These are phyloP conservation scores for Stenogyne calaminthoides DNA, from an alignment of 305 asterid species.

Conservation along the genomic window DNA sequence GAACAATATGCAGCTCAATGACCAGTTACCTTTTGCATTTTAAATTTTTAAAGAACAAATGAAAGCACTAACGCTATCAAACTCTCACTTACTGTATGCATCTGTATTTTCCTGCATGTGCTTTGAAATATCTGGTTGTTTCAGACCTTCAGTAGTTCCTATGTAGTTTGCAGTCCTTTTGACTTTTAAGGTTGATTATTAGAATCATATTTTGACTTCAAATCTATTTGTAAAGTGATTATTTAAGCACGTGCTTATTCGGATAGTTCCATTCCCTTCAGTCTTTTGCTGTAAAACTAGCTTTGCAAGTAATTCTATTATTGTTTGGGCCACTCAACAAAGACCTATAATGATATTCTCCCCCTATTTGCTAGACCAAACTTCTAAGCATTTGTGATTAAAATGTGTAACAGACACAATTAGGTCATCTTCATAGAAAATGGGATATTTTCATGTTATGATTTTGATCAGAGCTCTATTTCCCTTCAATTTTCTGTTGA, in stretches of 20 bases:
- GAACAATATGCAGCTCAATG: not conserved
- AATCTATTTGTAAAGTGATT: not conserved
- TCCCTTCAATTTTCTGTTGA: slow-evolving; percentile 26
- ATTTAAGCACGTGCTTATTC: not conserved
- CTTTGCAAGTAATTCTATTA: not conserved
- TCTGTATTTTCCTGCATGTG: not conserved
- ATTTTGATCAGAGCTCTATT: slow-evolving; percentile 5
- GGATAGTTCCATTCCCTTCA: not conserved
- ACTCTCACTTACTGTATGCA: not conserved
- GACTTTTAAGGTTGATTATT: not conserved
- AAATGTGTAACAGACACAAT: slow-evolving; percentile 8
- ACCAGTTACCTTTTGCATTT: not conserved
- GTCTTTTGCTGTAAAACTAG: not conserved
- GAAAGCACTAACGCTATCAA: not conserved
- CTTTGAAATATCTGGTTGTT: not conserved
- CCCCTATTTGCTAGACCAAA: not conserved
- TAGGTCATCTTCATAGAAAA: not conserved
- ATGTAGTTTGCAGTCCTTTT: not conserved
- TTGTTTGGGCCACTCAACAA: not conserved
- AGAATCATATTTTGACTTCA: not conserved
- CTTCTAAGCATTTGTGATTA: not conserved
- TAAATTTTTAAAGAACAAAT: not conserved
- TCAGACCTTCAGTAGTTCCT: not conserved
- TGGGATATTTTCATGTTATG: not conserved
- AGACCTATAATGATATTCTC: not conserved